These are phyloP conservation scores for Podospora conica DNA, from an alignment of 495 filamentous ascomycete species.

Conservation along the genomic window DNA sequence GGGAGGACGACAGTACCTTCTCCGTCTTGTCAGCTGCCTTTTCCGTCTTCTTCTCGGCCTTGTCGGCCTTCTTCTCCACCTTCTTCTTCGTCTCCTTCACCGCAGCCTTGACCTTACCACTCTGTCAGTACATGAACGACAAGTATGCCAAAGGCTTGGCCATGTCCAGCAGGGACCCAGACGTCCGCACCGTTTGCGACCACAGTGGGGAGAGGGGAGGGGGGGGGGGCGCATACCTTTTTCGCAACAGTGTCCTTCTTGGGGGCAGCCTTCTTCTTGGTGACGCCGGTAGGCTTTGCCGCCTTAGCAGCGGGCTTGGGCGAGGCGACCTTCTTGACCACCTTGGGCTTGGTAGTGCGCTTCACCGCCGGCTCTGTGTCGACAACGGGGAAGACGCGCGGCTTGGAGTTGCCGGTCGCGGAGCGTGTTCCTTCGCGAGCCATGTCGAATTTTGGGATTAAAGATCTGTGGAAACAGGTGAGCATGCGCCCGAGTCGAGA, in stretches of 20 bases:
- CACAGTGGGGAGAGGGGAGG: neutral
- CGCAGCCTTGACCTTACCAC: constrained; percentile 39
- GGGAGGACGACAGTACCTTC: constrained; percentile 11
- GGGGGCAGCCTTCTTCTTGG: constrained; percentile 47
- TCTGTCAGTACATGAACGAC: constrained; percentile 22
- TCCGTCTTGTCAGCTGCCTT: constrained; percentile 20
- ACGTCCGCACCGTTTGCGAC: neutral
- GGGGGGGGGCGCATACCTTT: constrained; percentile 35
- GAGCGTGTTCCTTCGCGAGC: constrained; percentile 52
- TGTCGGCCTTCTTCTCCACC: constrained; percentile 19
- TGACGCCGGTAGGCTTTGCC: constrained; percentile 47
- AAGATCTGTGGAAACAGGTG: constrained; percentile 11
- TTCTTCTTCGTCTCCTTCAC: constrained; percentile 40
- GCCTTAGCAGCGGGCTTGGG: constrained; percentile 37
- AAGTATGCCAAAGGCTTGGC: neutral
- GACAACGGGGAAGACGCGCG: constrained; percentile 46
- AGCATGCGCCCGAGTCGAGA: constrained; percentile 4
- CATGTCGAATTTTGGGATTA: constrained; percentile 33
- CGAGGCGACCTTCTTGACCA: constrained; percentile 28
- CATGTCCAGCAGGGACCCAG: neutral
- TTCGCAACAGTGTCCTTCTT: constrained; percentile 44
- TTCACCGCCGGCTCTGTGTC: constrained; percentile 46
- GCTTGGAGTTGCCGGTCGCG: constrained; percentile 48
- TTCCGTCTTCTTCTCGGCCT: constrained; percentile 33
- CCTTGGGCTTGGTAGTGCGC: constrained; percentile 39